Conservation (phyloP, 2,329 filamentous ascomycete species). For the Plectosphaerella cucumerina region DNA sequence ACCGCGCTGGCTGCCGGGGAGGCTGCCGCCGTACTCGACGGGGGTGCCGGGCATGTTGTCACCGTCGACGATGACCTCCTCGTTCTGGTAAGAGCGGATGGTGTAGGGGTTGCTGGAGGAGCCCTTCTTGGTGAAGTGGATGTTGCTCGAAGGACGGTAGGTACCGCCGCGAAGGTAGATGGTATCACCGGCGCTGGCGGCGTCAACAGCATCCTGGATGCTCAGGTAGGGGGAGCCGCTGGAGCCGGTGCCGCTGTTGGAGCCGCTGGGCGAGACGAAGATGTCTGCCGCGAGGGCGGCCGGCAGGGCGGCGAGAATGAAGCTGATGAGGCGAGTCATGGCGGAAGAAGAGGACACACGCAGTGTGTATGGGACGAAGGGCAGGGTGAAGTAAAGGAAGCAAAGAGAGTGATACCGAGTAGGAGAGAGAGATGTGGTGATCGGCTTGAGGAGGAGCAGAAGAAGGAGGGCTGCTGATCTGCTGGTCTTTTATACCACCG, state of each 20-base stretch:
- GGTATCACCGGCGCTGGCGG: conserved; percentile 38
- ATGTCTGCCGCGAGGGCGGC: conserved; percentile 26
- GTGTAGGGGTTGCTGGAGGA: conserved; percentile 33
- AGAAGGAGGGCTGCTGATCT: neutral
- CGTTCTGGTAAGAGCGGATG: conserved; percentile 34
- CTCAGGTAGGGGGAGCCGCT: conserved; percentile 34
- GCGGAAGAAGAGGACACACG: neutral
- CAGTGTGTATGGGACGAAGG: neutral
- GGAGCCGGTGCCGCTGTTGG: conserved; percentile 30
- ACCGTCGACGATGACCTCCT: conserved; percentile 42
- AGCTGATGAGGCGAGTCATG: conserved; percentile 10
- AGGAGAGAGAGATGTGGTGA: neutral
- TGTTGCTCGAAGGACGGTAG: conserved; percentile 40
- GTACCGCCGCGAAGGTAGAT: conserved; percentile 25
- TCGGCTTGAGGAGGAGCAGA: neutral
- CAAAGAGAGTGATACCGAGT: neutral
- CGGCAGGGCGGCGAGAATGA: conserved; percentile 10
- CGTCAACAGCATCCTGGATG: conserved; percentile 41
- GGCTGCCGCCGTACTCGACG: conserved; percentile 29
- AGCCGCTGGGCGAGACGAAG: conserved; percentile 40
- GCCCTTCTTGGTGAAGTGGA: conserved; percentile 41
- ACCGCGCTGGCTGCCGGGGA: conserved; percentile 36
- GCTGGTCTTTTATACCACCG: neutral
- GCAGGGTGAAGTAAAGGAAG: neutral
- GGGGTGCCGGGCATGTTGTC: conserved; percentile 35